Evolutionary conservation across 768 basidiomycete genomes (phyloP).

Genomic region (Trametes meyenii): DNA sequence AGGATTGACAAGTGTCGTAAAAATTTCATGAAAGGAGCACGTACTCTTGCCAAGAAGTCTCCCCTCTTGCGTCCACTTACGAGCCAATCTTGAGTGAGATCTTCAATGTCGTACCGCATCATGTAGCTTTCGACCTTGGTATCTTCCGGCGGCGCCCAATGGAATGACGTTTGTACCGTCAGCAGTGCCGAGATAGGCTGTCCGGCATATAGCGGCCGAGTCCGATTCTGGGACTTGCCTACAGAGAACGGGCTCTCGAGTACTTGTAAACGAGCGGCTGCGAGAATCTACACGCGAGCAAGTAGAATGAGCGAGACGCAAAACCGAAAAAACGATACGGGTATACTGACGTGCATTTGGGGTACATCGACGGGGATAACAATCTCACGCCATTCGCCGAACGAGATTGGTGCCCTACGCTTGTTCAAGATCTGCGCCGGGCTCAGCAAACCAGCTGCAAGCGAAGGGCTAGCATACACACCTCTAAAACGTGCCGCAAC

Average conservation of each 20-base stretch:
- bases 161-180: constrained; percentile 70
- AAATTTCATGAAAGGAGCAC: constrained; percentile 23
- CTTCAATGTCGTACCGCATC: constrained; percentile 82
- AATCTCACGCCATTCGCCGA: constrained; percentile 68
- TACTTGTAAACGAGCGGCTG: constrained; percentile 56
- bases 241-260: constrained; percentile 47
- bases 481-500: constrained; percentile 37
- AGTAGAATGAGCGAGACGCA: neutral
- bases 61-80: constrained; percentile 88
- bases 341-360: constrained; percentile 63
- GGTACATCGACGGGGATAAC: constrained; percentile 88
- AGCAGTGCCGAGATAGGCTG: constrained; percentile 78
- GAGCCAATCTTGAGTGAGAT: constrained; percentile 83
- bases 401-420: constrained; percentile 43
- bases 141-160: constrained; percentile 63
- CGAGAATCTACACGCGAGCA: constrained; percentile 55
- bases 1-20: too few relatives aligned
- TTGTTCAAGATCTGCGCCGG: constrained; percentile 37
- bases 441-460: neutral
- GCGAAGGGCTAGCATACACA: constrained; percentile 16
- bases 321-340: neutral
- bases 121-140: constrained; percentile 46
- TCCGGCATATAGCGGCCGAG: constrained; percentile 71
- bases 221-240: constrained; percentile 24
- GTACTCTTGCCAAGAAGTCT: constrained; percentile 73